Percentiles rank a stretch among this genome's conserved stretches.
These are phyloP conservation scores for Alternaria tenuissima DNA, from an alignment of 2,329 filamentous ascomycete genomes.

Conservation along the genomic window DNA sequence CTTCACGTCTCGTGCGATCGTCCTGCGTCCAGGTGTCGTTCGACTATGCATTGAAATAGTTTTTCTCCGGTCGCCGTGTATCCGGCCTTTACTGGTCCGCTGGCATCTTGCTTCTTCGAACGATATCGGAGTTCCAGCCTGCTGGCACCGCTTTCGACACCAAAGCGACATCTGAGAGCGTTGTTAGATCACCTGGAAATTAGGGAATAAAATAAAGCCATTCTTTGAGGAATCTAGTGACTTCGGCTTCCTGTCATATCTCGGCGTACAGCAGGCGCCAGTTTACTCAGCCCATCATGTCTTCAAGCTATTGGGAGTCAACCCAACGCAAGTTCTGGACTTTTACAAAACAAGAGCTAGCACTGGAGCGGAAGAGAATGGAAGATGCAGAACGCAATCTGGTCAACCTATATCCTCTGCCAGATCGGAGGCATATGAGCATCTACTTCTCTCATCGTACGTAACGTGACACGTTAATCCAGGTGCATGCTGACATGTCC, in stretches of 20 bases:
- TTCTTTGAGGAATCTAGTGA: background rate
- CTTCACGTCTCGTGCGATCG: background rate
- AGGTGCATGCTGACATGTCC: background rate
- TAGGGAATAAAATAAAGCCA: background rate
- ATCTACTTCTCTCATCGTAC: slow-evolving; percentile 92
- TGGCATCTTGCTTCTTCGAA: background rate
- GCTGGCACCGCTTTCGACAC: background rate
- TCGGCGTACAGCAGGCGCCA: background rate
- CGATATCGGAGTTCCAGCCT: background rate
- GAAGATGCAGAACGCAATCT: slow-evolving; percentile 78
- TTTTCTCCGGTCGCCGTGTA: background rate
- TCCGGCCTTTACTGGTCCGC: background rate
- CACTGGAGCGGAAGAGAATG: slow-evolving; percentile 76
- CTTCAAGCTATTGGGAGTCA: slow-evolving; percentile 96
- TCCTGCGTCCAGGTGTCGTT: background rate
- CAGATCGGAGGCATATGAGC: slow-evolving; percentile 80
- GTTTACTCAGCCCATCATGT: slow-evolving; percentile 64
- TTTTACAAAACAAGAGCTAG: slow-evolving; percentile 83
- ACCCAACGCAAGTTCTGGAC: slow-evolving; percentile 91
- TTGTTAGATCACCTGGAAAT: background rate
- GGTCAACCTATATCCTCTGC: slow-evolving; percentile 81
- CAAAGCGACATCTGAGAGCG: background rate
- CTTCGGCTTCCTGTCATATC: background rate
- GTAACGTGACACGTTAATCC: slow-evolving; percentile 39
- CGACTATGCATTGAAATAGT: background rate